Evolutionary conservation across 257 asterid genomes (phyloP).

Genomic region (Prunella vulgaris): DNA sequence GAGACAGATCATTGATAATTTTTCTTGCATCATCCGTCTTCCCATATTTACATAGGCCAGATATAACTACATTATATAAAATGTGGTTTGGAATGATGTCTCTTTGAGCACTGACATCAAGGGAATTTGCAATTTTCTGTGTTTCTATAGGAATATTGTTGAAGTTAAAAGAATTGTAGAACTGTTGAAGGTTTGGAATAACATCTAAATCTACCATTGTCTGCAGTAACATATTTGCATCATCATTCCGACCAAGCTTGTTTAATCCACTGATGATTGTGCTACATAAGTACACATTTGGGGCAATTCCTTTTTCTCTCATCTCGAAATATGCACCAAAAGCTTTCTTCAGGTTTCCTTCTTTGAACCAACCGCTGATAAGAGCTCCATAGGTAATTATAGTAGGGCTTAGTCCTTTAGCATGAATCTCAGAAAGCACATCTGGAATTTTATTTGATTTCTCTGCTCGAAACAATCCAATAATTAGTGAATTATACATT

Average conservation of each 20-base stretch:
- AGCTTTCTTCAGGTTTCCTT: conserved; percentile 66
- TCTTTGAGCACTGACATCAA: conserved; percentile 43
- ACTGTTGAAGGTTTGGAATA: conserved; percentile 39
- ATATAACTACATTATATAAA: conserved; percentile 66
- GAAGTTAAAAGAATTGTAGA: conserved; percentile 33
- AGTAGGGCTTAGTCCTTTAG: conserved; percentile 45
- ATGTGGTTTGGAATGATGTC: conserved; percentile 47
- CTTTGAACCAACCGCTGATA: conserved; percentile 75
- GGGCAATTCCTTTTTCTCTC: conserved; percentile 59
- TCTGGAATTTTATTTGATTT: conserved; percentile 40
- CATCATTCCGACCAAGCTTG: conserved; percentile 57
- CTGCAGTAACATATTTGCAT: conserved; percentile 59
- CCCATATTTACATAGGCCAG: conserved; percentile 75
- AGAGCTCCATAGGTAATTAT: conserved; percentile 80
- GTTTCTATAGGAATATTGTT: conserved; percentile 30
- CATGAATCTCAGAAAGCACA: conserved; percentile 50
- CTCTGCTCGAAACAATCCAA: conserved; percentile 60
- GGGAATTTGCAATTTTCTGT: conserved; percentile 40
- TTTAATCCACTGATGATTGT: conserved; percentile 68
- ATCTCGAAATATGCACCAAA: conserved; percentile 68
- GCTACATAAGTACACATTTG: conserved; percentile 61
- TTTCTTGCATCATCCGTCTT: conserved; percentile 64
- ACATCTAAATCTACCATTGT: conserved; percentile 53
- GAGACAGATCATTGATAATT: conserved; percentile 39
- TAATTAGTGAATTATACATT: conserved; percentile 71